These are phyloP conservation scores for Talaromyces sp. DNA, from an alignment of 2,329 filamentous ascomycete species.

Conservation along the genomic window DNA sequence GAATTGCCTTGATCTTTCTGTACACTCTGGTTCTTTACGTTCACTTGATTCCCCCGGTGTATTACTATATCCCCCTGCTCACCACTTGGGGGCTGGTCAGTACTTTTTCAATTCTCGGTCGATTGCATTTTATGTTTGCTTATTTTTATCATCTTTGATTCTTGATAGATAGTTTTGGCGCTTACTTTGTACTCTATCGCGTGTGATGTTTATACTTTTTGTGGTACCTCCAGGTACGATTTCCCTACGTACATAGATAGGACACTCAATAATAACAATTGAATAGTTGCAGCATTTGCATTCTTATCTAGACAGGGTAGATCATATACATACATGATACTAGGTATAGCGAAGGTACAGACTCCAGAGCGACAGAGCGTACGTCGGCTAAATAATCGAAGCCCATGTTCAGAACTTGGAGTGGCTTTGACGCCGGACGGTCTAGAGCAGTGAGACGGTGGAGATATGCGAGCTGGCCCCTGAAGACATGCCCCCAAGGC, in stretches of 20 bases:
- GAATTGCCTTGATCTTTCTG: slow-evolving; percentile 1
- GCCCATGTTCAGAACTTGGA: background rate
- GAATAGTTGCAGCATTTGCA: background rate
- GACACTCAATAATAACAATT: background rate
- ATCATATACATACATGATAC: too few species aligned
- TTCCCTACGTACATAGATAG: background rate
- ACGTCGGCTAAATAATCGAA: background rate
- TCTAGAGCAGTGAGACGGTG: background rate
- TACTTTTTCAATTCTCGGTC: slow-evolving; percentile 9
- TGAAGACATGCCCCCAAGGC: background rate
- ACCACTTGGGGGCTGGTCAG: slow-evolving; percentile 1
- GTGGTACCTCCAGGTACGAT: background rate
- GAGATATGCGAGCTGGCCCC: background rate
- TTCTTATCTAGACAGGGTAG: background rate
- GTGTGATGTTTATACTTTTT: slow-evolving; percentile 10
- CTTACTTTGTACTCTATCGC: slow-evolving; percentile 13
- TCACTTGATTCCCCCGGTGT: slow-evolving; percentile 15
- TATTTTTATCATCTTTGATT: slow-evolving; percentile 1
- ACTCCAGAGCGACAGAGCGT: too few species aligned
- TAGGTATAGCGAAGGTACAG: too few species aligned
- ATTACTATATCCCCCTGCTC: slow-evolving; percentile 2
- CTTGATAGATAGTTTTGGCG: slow-evolving; percentile 13
- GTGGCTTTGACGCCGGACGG: background rate
- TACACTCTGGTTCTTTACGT: slow-evolving; percentile 6
- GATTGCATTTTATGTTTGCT: slow-evolving; percentile 9